phyloP scores from a whole-genome alignment of 2,329 filamentous ascomycete genomes.

The Paracamarosporium sp. region DNA sequence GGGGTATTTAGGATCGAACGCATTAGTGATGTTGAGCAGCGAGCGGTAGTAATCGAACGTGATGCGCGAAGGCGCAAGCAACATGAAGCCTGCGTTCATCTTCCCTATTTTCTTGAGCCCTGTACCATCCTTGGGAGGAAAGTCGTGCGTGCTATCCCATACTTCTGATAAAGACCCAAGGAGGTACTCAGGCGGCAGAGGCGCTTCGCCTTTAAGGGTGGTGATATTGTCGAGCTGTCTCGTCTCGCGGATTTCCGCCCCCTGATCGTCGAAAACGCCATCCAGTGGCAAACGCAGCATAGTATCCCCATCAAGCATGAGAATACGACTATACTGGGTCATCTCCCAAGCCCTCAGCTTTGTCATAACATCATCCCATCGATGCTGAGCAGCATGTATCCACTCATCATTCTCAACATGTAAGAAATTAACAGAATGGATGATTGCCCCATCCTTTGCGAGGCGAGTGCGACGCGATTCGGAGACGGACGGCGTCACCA shows the following conservation, averaged over 20 bases:
- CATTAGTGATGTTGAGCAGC: slow-evolving; percentile 33
- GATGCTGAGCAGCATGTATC: slow-evolving; percentile 18
- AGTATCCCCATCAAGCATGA: slow-evolving; percentile 43
- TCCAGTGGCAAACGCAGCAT: slow-evolving; percentile 36
- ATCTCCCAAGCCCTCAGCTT: slow-evolving; percentile 15
- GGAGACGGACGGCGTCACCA: slow-evolving; percentile 32
- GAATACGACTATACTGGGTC: slow-evolving; percentile 12
- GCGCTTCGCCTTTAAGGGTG: slow-evolving; percentile 26
- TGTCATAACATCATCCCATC: slow-evolving; percentile 35
- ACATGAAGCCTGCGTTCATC: slow-evolving; percentile 49
- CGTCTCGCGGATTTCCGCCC: slow-evolving; percentile 20
- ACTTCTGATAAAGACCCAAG: slow-evolving; percentile 44
- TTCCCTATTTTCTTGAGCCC: slow-evolving; percentile 38
- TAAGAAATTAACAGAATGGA: slow-evolving; percentile 31
- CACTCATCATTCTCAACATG: slow-evolving; percentile 21
- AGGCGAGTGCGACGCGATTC: slow-evolving; percentile 26
- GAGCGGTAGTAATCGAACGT: slow-evolving; percentile 41
- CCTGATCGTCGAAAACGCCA: slow-evolving; percentile 43
- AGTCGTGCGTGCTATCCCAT: slow-evolving; percentile 36
- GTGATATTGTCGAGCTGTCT: slow-evolving; percentile 14
- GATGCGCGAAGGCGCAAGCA: slow-evolving; percentile 38
- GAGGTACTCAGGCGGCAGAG: slow-evolving; percentile 39
- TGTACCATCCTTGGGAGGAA: slow-evolving; percentile 38
- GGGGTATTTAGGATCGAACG: slow-evolving; percentile 40
- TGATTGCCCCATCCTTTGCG: slow-evolving; percentile 32